Percentiles rank a stretch among this genome's conserved stretches.
Conservation (phyloP, 768 basidiomycete genomes). For the Trametes gibbosa region DNA sequence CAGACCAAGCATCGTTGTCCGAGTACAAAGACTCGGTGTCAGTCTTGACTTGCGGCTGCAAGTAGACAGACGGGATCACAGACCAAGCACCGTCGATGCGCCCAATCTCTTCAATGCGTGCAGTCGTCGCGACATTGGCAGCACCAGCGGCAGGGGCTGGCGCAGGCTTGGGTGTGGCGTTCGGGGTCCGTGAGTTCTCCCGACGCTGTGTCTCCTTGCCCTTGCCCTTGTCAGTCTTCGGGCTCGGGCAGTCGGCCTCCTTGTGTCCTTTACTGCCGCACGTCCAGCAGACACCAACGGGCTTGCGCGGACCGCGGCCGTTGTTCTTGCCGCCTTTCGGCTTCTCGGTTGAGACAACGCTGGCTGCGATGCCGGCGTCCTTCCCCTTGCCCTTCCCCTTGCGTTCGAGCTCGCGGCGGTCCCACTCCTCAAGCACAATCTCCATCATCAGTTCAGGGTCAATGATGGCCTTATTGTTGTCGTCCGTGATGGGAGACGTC, state of each 20-base stretch:
- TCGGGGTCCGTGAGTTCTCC: background rate
- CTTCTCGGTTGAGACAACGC: constrained; percentile 5
- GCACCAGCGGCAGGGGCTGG: background rate
- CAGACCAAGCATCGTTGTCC: too few species aligned
- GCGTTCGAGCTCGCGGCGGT: background rate
- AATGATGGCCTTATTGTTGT: background rate
- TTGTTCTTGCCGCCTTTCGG: constrained; percentile 7
- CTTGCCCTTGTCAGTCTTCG: background rate
- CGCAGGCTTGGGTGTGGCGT: too few species aligned
- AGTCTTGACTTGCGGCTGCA: too few species aligned
- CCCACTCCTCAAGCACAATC: constrained; percentile 7
- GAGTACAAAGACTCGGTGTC: too few species aligned
- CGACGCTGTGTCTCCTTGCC: background rate
- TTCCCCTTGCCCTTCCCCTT: background rate
- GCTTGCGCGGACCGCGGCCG: constrained; percentile 2
- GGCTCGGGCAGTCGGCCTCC: background rate
- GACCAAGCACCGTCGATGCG: too few species aligned
- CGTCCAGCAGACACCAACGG: constrained; percentile 11
- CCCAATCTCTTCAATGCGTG: background rate
- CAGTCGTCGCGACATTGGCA: background rate
- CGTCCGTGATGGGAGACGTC: too few species aligned
- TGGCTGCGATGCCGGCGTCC: constrained; percentile 4
- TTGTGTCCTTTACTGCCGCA: constrained; percentile 9
- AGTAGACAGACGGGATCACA: too few species aligned
- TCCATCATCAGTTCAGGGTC: background rate